Base-by-base conservation (phyloP, 2,329 filamentous ascomycete species). In the Parasarocladium wereldwijsianum region DNA sequence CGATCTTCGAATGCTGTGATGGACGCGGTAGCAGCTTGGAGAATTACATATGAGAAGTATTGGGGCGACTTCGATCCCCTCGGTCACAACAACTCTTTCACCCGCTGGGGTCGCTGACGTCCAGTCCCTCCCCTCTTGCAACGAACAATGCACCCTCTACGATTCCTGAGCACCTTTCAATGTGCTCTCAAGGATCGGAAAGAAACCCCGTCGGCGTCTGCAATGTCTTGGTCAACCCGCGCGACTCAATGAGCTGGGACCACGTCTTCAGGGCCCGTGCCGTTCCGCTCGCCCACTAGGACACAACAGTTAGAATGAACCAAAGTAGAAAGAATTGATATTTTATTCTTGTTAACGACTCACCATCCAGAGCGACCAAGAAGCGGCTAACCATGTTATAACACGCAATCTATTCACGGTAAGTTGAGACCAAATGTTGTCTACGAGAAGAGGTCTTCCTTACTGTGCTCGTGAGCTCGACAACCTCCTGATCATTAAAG, bases 351-450 rank as follows among this genome's bases (percentile, higher is more conserved):
- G 24, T 6, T 12, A 15, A 12, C 6, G 9, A 57, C 68, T 52
- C 54, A 75, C 71, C 80, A 55, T 92, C 76, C 33, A 93, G 51
- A 10, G 83, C 83, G 13, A 92, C 82, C 40, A 92, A 51, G 42
- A 92, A 86, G 17, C 83, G 66, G 49, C 78, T 85, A 11, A 92
- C 82, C 46, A 80, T 86, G 49, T 92, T 92, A 50, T 92, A 92
- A 32, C 70, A 73, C 9, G 79, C 80, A 40, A 70, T 51, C 64
- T 67, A 12, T 17, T 16, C 11, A 28, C 16, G 14, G 22, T 11
- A 27, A 17, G 7, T 17, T 26, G n/a, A 26, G 11, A 13, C 24
- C 6, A 12, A 12, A 13, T 8, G 24, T 10, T 8, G 24, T 16
- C 13, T 26, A 11, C 19, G 5, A 26, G 14, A 8, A 11, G 16